Evolutionary conservation across 78 protist species (phyloP).

Genomic region (Dictyostelium brefeldianum): DNA sequence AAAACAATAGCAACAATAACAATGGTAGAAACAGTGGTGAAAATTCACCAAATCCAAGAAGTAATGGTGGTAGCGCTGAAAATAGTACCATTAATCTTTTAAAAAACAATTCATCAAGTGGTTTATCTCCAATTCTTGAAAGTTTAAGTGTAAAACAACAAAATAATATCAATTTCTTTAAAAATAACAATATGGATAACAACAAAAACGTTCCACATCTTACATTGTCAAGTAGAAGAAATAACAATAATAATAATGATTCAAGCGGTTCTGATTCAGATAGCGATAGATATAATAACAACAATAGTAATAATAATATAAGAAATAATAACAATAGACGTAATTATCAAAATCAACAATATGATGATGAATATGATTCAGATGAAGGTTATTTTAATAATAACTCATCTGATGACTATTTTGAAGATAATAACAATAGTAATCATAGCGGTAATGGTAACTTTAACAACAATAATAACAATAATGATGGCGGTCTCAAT

Average conservation of each 20-base stretch:
- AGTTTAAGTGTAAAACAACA: slow-evolving; percentile 18
- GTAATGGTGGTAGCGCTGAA: not conserved
- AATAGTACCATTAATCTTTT: not conserved
- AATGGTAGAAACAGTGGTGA: not conserved
- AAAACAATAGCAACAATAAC: not conserved
- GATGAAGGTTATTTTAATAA: not conserved
- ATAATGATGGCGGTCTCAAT: not conserved
- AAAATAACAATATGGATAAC: not conserved
- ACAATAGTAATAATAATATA: not conserved
- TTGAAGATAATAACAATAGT: slow-evolving; percentile 13
- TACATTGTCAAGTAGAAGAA: not conserved
- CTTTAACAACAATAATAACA: not conserved
- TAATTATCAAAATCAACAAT: not conserved
- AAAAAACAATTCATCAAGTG: not conserved
- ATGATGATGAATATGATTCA: not conserved
- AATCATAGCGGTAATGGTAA: not conserved
- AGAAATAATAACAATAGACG: not conserved
- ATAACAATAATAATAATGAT: not conserved
- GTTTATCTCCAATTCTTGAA: slow-evolving; percentile 13
- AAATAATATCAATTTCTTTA: not conserved
- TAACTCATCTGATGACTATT: slow-evolving; percentile 5
- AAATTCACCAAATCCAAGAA: not conserved
- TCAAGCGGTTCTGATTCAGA: too few species aligned
- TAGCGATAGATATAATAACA: not conserved
- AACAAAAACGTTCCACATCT: not conserved